Conservation (phyloP, 2,329 filamentous ascomycete species). For the Venturia asperata region DNA sequence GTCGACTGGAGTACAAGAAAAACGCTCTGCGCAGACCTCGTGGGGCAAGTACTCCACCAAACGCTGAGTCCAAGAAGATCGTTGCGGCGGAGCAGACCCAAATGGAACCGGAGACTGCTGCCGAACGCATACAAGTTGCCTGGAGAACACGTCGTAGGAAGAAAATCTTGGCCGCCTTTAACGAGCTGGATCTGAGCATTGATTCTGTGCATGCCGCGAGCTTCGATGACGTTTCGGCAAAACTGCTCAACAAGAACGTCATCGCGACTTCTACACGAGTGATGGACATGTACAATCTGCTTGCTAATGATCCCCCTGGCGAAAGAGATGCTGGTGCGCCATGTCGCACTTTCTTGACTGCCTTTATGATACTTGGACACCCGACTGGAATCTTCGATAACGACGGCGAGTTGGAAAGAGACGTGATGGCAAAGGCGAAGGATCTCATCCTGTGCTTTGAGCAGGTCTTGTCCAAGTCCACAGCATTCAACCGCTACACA, state of each 20-base stretch:
- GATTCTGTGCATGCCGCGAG: conserved; percentile 61
- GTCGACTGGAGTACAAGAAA: conserved; percentile 51
- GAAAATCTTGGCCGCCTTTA: conserved; percentile 58
- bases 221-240: conserved; percentile 66
- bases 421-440: conserved; percentile 69
- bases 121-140: conserved; percentile 58
- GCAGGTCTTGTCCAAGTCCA: conserved; percentile 60
- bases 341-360: conserved; percentile 63
- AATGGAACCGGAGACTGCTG: conserved; percentile 56
- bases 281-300: conserved; percentile 61
- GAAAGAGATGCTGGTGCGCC: conserved; percentile 51
- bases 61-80: conserved; percentile 36
- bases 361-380: conserved; percentile 72
- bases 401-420: conserved; percentile 61
- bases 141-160: conserved; percentile 57
- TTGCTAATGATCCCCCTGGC: conserved; percentile 49
- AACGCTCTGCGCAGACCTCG: conserved; percentile 49
- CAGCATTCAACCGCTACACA: conserved; percentile 58
- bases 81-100: conserved; percentile 24
- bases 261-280: conserved; percentile 59
- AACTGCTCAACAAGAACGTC: conserved; percentile 61
- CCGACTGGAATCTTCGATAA: conserved; percentile 70
- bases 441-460: conserved; percentile 75
- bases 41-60: conserved; percentile 48
- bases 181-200: conserved; percentile 59